Conservation (phyloP, 306 rosid genomes). For the Hylodesmum podocarpum region DNA sequence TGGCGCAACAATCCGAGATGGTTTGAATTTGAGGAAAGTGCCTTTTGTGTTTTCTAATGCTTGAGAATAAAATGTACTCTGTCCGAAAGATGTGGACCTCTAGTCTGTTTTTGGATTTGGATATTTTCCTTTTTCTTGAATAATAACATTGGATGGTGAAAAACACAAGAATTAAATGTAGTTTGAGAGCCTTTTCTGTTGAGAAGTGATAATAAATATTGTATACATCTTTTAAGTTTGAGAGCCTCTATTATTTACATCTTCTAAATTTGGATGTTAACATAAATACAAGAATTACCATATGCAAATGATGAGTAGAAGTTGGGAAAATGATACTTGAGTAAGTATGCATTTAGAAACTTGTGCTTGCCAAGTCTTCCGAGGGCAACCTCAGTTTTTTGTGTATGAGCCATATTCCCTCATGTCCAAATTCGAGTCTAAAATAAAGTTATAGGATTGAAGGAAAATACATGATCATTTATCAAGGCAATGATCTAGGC, state of each 20-base stretch:
- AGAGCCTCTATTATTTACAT: no score
- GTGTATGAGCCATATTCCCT: background rate
- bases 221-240: background rate
- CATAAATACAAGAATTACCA: background rate
- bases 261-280: background rate
- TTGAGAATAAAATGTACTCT: conserved; percentile 3
- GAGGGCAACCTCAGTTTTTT: background rate
- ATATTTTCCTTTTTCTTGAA: background rate
- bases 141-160: background rate
- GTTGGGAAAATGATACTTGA: background rate
- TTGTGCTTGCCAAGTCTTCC: background rate
- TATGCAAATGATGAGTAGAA: background rate
- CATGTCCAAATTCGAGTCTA: background rate
- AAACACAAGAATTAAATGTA: background rate
- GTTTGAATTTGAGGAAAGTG: background rate
- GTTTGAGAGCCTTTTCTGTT: background rate
- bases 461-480: background rate
- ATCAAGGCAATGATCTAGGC: no score
- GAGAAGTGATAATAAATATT: background rate
- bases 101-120: background rate
- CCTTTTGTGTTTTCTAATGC: background rate
- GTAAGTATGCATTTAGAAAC: background rate
- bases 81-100: background rate
- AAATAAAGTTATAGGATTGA: background rate
- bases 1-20: background rate